Base-by-base conservation (phyloP, 179 eudicot species). In the Silene vulgaris region DNA sequence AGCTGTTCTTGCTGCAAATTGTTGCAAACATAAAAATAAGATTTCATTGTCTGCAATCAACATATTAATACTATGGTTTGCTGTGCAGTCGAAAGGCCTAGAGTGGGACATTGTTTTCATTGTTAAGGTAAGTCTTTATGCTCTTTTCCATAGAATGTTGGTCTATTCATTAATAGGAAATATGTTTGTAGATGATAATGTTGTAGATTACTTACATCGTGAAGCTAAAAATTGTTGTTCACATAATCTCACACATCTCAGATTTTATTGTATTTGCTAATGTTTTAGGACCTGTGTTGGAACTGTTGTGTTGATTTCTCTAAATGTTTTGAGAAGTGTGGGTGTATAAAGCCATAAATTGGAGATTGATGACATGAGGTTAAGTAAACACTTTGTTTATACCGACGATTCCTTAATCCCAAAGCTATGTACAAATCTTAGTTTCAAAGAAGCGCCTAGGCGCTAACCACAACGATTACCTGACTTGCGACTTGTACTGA, bases 41-140 rank as follows among this genome's bases (percentile, higher is more conserved):
- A 21, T 43, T 56, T 8, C 65, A 14, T 26, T 65, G 28, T 70
- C n/a, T 57, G 70, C 7, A 32, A 9, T 43, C 20, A 23, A 61
- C 65, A 48, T n/a, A 76, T 76, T 7, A 11, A 65, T 67, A 70
- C 2, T 30, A 20, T 48, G 69, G 63, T 29, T 57, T 61, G 29
- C 7, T 69, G 26, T 85, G 89, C 90, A 92, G 98, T 94, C 97
- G 65, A 94, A 94, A 87, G 98, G 98, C 80, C 82, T 94, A 83
- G 98, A 94, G 71, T 94, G 97, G 96, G 98, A 92, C 79, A 87
- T 88, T 65, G 97, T 94, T 74, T 92, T 94, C 90, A 87, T 94
- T 65, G 92, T 94, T 72, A 94, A 94, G 97, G 98, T 92, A 86
- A 71, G 14, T 82, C 37, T 60, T 16, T 21, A 61, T 75, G 74